These are phyloP conservation scores for Chamaenerion angustifolium DNA, from an alignment of 345 rosid genomes.

Conservation along the genomic window DNA sequence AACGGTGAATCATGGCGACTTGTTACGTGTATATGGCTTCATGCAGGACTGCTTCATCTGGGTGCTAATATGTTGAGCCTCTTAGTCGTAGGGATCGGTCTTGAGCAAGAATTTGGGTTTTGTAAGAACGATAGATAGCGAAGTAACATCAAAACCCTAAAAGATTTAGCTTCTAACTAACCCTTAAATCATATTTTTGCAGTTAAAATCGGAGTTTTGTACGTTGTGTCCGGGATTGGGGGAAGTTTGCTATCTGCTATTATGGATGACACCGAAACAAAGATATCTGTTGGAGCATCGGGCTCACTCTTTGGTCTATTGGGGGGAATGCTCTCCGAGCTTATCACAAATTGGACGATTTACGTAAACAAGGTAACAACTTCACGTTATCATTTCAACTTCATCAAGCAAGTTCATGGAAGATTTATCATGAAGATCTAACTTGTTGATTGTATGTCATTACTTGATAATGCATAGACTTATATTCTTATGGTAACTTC, in stretches of 20 bases:
- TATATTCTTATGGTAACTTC: too few relatives aligned
- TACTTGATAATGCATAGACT: too few relatives aligned
- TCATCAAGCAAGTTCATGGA: too few relatives aligned
- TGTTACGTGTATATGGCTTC: slow-evolving; percentile 74
- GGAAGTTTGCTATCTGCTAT: slow-evolving; percentile 75
- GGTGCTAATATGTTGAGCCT: slow-evolving; percentile 72
- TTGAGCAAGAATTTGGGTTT: slow-evolving; percentile 91
- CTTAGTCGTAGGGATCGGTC: slow-evolving; percentile 54
- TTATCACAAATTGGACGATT: slow-evolving; percentile 82
- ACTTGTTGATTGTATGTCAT: too few relatives aligned
- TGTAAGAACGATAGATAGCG: slow-evolving; percentile 31
- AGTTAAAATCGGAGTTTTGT: slow-evolving; percentile 68
- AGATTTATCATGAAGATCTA: too few relatives aligned
- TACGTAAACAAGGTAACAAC: slow-evolving; percentile 59
- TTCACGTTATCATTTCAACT: neutral
- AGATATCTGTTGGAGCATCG: slow-evolving; percentile 84
- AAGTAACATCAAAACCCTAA: neutral
- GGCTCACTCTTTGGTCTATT: slow-evolving; percentile 91
- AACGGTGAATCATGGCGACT: slow-evolving; percentile 64
- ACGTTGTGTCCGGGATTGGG: slow-evolving; percentile 63
- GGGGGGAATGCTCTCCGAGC: slow-evolving; percentile 97
- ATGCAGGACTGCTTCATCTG: slow-evolving; percentile 73
- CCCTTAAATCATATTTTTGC: slow-evolving; percentile 11
- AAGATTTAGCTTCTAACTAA: neutral
- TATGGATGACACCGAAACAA: slow-evolving; percentile 4